phyloP scores from a whole-genome alignment of 495 filamentous ascomycete species.

The Penicillium dipodomyicola region DNA sequence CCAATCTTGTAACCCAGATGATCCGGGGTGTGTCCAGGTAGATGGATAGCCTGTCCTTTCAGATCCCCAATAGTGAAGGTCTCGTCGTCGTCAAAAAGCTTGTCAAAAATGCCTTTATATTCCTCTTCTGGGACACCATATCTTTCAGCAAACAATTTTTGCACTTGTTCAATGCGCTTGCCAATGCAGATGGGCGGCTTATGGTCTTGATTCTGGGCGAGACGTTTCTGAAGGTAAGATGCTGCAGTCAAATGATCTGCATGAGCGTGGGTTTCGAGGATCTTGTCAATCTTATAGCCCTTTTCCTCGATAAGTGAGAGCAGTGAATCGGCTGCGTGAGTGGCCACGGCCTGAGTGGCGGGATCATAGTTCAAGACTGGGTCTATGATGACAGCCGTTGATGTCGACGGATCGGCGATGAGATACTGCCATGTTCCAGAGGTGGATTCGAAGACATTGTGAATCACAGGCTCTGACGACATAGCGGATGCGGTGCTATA shows the following conservation, averaged over 20 bases:
- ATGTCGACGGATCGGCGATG: slow-evolving; percentile 51
- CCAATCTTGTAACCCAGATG: slow-evolving; percentile 60
- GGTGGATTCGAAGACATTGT: slow-evolving; percentile 40
- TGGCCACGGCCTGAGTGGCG: slow-evolving; percentile 43
- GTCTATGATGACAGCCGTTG: slow-evolving; percentile 54
- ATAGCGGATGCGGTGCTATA: slow-evolving; percentile 11
- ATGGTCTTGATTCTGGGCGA: slow-evolving; percentile 26
- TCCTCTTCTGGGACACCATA: slow-evolving; percentile 47
- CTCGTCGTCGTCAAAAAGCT: slow-evolving; percentile 54
- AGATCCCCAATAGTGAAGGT: slow-evolving; percentile 50
- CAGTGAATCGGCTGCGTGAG: slow-evolving; percentile 48
- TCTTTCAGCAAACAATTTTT: slow-evolving; percentile 45
- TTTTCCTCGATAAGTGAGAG: slow-evolving; percentile 40
- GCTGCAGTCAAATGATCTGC: slow-evolving; percentile 62
- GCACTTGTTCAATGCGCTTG: slow-evolving; percentile 51
- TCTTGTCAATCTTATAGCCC: slow-evolving; percentile 44
- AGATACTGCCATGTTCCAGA: slow-evolving; percentile 63
- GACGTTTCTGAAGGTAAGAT: slow-evolving; percentile 49
- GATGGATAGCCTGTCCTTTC: slow-evolving; percentile 45
- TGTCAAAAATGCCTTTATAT: slow-evolving; percentile 48
- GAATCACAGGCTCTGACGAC: slow-evolving; percentile 36
- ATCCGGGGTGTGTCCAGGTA: slow-evolving; percentile 63
- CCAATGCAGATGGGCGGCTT: slow-evolving; percentile 52
- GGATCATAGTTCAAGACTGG: slow-evolving; percentile 58
- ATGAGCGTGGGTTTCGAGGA: slow-evolving; percentile 62